Percentiles rank a stretch among this genome's conserved stretches.
Evolutionary conservation across 805 yeast genomes (phyloP).

Genomic region (Yamadazyma takamatsuzukensis): DNA sequence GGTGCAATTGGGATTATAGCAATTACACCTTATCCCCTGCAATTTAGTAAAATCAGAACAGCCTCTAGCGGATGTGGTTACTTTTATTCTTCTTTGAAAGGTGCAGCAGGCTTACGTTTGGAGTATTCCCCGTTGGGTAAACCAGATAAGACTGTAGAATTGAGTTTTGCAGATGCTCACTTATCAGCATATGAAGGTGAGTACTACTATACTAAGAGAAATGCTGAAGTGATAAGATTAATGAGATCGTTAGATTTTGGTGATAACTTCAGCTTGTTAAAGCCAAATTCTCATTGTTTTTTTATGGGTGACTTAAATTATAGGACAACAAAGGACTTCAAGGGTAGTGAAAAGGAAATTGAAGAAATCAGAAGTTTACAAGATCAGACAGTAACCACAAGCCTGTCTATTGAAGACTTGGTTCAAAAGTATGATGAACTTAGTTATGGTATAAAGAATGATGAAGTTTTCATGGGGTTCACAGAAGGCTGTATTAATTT

Average conservation of each 20-base stretch:
- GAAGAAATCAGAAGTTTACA: conserved; percentile 22
- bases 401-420: conserved; percentile 13
- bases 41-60: conserved; percentile 19
- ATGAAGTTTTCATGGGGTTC: conserved; percentile 57
- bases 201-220: conserved; percentile 43
- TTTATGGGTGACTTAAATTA: conserved; percentile 86
- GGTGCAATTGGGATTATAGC: conserved; percentile 60
- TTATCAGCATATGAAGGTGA: conserved; percentile 76
- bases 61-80: conserved; percentile 52
- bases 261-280: conserved; percentile 51
- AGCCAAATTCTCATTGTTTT: conserved; percentile 57
- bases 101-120: conserved; percentile 65
- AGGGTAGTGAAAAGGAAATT: conserved; percentile 4
- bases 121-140: conserved; percentile 20
- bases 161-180: conserved; percentile 70
- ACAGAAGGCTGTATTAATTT: conserved; percentile 63
- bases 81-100: conserved; percentile 64
- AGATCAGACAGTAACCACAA: conserved; percentile 16
- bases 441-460: conserved; percentile 32
- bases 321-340: conserved; percentile 41
- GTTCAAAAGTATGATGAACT: conserved; percentile 50
- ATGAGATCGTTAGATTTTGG: conserved; percentile 55
- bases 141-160: conserved; percentile 23
- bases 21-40: conserved; percentile 41
- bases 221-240: conserved; percentile 47